Base-by-base conservation (phyloP, 352 stramenopile species). In the Peronospora destructor region DNA sequence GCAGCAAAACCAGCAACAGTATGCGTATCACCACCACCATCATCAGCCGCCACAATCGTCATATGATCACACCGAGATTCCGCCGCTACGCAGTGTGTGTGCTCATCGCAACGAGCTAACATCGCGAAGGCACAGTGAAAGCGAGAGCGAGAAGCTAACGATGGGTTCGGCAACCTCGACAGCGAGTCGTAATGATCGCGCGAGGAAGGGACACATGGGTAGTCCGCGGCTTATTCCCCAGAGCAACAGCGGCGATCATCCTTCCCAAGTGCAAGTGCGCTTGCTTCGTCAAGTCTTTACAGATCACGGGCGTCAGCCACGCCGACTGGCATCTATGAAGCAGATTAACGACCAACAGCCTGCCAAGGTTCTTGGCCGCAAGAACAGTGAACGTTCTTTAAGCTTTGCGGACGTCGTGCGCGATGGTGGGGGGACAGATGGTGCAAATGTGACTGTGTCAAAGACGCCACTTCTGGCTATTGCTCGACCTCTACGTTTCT, bases 331-430 rank as follows among this genome's bases (percentile, higher is more conserved):
- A 8, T 64, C 66, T 48, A 41, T 56, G 29, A 56, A 66, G 33
- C 46, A 52, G 16, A 61, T 62, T 17, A 45, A 64, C 28, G 30
- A 34, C 3, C 48, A 61, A 43, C 59, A 63, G 17, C 66, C 41
- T 29, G 55, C 43, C 42, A 67, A 34, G 26, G 42, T 46, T 37
- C 49, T 68, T 41, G 70, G 53, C 14, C 69, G 80, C 17, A 91
- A 91, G 57, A 69, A 63, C 13, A 77, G 76, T 10, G 73, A 80
- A 17, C 76, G 83, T 12, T 93, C 83, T 7, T 76, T 93, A 62
- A 92, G 82, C 60, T 93, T 93, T 66, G 83, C 83, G 0, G 83
- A 93, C 40, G 83, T 93, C 10, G 83, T 93, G 0, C 68, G 85
- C 11, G 78, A 79, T 14, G 76, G 79, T n/a, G 66, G 59, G 0